Evolutionary conservation across 2,329 filamentous ascomycete genomes (phyloP).

Genomic region (Sporothrix luriei): DNA sequence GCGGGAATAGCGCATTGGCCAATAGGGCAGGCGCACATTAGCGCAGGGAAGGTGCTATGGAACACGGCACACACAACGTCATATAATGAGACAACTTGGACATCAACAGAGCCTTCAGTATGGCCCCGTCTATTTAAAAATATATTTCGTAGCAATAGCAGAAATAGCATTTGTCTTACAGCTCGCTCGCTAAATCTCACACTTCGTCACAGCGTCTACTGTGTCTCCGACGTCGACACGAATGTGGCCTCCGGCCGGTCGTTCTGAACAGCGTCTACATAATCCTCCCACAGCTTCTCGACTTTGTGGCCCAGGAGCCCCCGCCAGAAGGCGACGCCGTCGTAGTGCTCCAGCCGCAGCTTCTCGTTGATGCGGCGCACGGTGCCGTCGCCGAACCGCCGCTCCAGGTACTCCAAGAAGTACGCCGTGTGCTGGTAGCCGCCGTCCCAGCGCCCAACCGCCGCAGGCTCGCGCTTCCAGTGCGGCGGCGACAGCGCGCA

Average conservation of each 20-base stretch:
- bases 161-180: background rate
- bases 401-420: conserved; percentile 84
- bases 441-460: conserved; percentile 70
- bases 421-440: conserved; percentile 92
- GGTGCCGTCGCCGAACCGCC: conserved; percentile 60
- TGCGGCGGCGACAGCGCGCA: conserved; percentile 76
- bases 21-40: conserved; percentile 11
- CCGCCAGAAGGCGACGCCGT: conserved; percentile 68
- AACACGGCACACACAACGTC: background rate
- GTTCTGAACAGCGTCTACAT: conserved; percentile 49
- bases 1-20: conserved; percentile 6
- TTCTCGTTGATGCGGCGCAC: conserved; percentile 68
- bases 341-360: conserved; percentile 64
- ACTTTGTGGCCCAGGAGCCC: conserved; percentile 68
- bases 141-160: too few species aligned
- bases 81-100: too few species aligned
- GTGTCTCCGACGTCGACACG: background rate
- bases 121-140: background rate
- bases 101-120: too few species aligned
- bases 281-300: conserved; percentile 72
- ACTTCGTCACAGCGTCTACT: background rate
- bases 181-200: background rate
- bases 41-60: conserved; percentile 6
- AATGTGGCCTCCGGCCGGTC: conserved; percentile 26
- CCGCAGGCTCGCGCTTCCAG: conserved; percentile 65